phyloP scores from a whole-genome alignment of 768 basidiomycete species.

The Cyclocybe aegerita region DNA sequence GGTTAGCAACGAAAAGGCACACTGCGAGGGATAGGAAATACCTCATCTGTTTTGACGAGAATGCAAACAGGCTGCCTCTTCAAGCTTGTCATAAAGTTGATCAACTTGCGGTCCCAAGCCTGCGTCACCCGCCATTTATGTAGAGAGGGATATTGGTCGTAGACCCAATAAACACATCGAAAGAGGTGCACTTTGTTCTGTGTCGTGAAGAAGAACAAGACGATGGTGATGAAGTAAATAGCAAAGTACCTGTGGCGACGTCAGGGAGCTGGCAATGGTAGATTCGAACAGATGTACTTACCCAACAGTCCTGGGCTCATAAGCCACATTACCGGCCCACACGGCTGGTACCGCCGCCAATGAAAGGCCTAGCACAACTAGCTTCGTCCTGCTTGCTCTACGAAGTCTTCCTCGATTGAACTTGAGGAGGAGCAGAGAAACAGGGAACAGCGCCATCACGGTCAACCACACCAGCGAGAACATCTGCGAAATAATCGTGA shows the following conservation, averaged over 20 bases:
- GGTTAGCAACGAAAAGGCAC: not conserved
- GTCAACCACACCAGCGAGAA: constrained; percentile 69
- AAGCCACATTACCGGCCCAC: constrained; percentile 59
- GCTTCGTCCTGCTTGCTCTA: constrained; percentile 36
- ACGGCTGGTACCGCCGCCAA: constrained; percentile 40
- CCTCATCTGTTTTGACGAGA: constrained; percentile 66
- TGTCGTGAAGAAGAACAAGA: constrained; percentile 44
- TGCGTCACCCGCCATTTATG: constrained; percentile 38
- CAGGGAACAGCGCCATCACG: constrained; percentile 64
- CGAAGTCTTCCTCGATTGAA: constrained; percentile 64
- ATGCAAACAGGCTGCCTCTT: constrained; percentile 59
- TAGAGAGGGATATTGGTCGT: constrained; percentile 55
- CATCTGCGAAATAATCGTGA: constrained; percentile 61
- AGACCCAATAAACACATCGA: constrained; percentile 58
- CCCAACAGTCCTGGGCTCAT: constrained; percentile 57
- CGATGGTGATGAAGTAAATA: constrained; percentile 55
- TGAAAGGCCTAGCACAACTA: constrained; percentile 41
- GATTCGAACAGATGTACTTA: constrained; percentile 23
- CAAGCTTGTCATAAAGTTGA: constrained; percentile 41
- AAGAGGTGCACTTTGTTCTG: constrained; percentile 57
- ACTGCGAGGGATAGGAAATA: constrained; percentile 22
- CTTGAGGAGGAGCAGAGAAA: constrained; percentile 57
- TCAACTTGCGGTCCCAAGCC: constrained; percentile 42
- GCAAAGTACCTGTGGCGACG: constrained; percentile 50
- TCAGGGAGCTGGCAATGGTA: not conserved